phyloP scores from a whole-genome alignment of 129 eudicot genomes.

The Flaveria ramosissima region DNA sequence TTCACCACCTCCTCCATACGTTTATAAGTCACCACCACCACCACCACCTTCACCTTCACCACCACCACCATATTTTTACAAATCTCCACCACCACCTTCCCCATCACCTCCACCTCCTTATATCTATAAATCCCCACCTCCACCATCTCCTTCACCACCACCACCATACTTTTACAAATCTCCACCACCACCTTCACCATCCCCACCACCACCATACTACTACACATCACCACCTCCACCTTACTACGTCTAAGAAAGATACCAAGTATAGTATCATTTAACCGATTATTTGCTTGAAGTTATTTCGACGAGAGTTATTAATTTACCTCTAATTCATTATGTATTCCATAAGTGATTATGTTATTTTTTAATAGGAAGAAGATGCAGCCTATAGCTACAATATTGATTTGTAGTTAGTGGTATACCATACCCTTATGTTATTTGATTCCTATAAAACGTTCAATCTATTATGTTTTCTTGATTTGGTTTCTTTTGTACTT shows the following conservation, averaged over 20 bases:
- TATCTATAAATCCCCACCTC: not conserved
- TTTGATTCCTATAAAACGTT: not conserved
- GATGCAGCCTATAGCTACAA: not conserved
- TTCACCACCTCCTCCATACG: conserved; percentile 17
- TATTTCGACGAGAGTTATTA: not conserved
- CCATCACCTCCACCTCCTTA: conserved; percentile 20
- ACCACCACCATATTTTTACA: conserved; percentile 3
- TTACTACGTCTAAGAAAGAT: not conserved
- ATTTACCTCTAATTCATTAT: not conserved
- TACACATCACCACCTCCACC: conserved; percentile 15
- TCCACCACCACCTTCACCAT: not conserved
- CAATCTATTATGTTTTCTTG: not conserved
- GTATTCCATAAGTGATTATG: not conserved
- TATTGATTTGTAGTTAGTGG: not conserved
- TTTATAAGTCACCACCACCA: conserved; percentile 6
- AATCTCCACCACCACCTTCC: conserved; percentile 14
- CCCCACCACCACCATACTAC: not conserved
- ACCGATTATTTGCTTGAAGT: not conserved
- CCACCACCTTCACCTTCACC: conserved; percentile 29
- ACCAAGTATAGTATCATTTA: not conserved
- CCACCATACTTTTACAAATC: not conserved
- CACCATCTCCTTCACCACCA: conserved; percentile 7
- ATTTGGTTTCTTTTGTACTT: too few relatives aligned
- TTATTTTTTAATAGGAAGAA: not conserved
- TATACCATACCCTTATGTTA: not conserved